Evolutionary conservation across 75 land plant genomes (phyloP), one percentile per base, ranked within the genome.

Genomic region (Chamaecyparis obtusa): DNA sequence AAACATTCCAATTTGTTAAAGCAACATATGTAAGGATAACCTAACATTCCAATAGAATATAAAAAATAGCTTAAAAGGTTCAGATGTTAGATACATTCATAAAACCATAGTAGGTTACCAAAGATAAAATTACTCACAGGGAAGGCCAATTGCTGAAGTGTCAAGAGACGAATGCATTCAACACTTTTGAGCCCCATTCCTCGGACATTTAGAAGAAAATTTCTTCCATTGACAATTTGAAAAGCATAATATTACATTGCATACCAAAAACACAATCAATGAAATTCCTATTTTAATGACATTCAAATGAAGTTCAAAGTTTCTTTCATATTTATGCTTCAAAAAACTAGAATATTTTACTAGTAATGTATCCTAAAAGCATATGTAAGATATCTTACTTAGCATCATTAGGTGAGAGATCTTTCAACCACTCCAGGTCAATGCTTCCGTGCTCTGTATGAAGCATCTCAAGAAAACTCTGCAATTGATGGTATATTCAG

Each of bases 391-490:
- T 57, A 64, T 39, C 93, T 92, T 93, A 97, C 99, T 94, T 97
- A 72, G 93, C 91, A 90, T 95, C 91, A 77, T 95, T 92, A 75
- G 95, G 92, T 15, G 94, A 92, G 56, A 96, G 90, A 86, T 91
- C 89, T 85, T 95, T 91, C n/a, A 97, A 75, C 99, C 99, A 97
- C 88, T 97, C 99, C 1, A 97, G 93, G 83, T 97, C 96, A 48
- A 94, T 90, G 87, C 91, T 92, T 72, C 96, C 97, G 88, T 95
- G 96, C 21, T 95, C 99, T 69, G 41, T 46, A 82, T 93, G 91
- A 48, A 97, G 37, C 2, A 94, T 87, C 56, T 93, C 89, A 39
- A 97, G 95, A 81, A 97, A 96, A 60, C 90, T 96, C 98, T 97
- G 92, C 92, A 92, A 41, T 11, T 77, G 39, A 85, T 82, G 76